Evolutionary conservation across 495 filamentous ascomycete genomes (phyloP), one percentile per base, ranked within the genome.

Genomic region (Penicillium desertorum): DNA sequence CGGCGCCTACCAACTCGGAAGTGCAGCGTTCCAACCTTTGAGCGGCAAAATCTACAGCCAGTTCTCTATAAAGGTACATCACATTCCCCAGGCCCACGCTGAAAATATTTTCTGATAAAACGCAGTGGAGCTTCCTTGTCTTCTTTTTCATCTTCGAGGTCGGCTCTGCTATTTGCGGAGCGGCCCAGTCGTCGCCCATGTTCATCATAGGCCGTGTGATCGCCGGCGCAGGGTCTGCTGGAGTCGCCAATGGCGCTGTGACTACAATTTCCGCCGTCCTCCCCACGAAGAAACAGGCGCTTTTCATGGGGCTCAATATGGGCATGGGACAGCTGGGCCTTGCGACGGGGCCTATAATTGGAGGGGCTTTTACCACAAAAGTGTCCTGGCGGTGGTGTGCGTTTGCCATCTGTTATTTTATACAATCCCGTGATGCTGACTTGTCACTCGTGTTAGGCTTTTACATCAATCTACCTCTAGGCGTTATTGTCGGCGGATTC

Each of bases 81-180:
- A 29, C 27, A 9, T 29, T 7, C 7, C 4, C 27, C 0, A 8
- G 27, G 27, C 27, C 1, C 1, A 29, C 7, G 7, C 27, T 9
- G 1, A 29, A 29, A 27, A 29, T 45, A 30, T 16, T 51, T 54
- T 27, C 37, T 41, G 19, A 34, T 10, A 46, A 54, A 54, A n/a
- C 42, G 44, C 19, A 70, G 67, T 64, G 48, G 56, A 60, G 57
- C 11, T 71, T 63, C 36, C 44, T 70, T 12, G 47, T 39, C 25
- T 66, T 65, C 29, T 62, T 71, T n/a, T 62, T 69, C 45, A 62
- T 91, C 54, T 91, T 92, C 66, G 89, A 90, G 60, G 44, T 87
- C 27, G 88, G 88, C 30, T 83, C 79, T 34, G 67, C 85, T 19
- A 72, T 91, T 56, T 91, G 87, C 66, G 88, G 80, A 44, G 79